Evolutionary conservation across 169 alveolate species (phyloP), one percentile per base, ranked within the genome.

Genomic region (Eimeria necatrix): DNA sequence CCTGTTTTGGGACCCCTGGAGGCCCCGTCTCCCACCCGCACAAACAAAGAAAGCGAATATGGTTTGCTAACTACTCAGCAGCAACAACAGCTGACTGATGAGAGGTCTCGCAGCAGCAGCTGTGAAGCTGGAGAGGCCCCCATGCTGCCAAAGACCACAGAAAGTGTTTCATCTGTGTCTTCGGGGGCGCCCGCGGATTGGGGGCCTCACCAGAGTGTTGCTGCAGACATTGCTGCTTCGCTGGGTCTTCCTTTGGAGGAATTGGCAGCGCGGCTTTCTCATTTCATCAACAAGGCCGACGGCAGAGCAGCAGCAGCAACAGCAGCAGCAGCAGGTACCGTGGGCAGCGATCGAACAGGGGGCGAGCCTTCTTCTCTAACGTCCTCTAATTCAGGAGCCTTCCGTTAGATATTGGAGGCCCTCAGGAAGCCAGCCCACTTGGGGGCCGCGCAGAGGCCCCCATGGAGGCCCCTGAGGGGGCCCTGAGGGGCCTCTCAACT

Each of bases 191-290:
- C 87, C 4, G 87, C 59, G 6, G 49, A 41, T 20, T 76, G 81
- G 81, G 81, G 51, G 6, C n/a, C 73, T 14, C 49, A 32, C 6
- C n/a, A 22, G 81, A 7, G 53, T 7, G 49, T 71, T 71, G 81
- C 81, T 26, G 81, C 81, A 4, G 81, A 71, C 18, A 71, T 71
- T 71, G 81, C 81, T 71, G 59, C 87, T 46, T 76, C 87, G 9
- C 16, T 76, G 87, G 87, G 87, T 12, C 49, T 76, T 59, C 87
- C 87, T 8, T 18, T 76, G n/a, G 87, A 76, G 87, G 87, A 41
- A 61, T 49, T 76, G 9, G 87, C 87, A 12, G 87, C 59, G 46
- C 87, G 87, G 59, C 87, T 76, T 46, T 76, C 87, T 7, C 87
- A 14, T 8, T 76, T 76, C 32, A 76, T 76, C 26, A 10, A 61